Evolutionary conservation across 805 yeast species (phyloP).

Genomic region (Kazachstania bromeliacearum): DNA sequence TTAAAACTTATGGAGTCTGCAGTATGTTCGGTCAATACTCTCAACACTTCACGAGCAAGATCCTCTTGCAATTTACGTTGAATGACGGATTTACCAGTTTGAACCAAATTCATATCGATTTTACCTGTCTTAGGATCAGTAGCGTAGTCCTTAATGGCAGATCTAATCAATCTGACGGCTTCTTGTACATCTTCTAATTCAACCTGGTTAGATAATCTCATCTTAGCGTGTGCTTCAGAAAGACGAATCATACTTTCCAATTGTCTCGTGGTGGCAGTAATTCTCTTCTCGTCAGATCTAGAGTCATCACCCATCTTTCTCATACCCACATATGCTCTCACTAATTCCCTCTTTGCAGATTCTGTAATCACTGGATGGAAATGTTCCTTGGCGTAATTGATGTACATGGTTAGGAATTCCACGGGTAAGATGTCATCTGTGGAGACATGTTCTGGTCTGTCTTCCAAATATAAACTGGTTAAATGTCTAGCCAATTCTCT

Average conservation of each 20-base stretch:
- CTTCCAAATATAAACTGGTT: constrained; percentile 87
- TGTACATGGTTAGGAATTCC: constrained; percentile 78
- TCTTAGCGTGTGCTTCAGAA: constrained; percentile 94
- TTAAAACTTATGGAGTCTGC: constrained; percentile 46
- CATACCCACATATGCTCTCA: constrained; percentile 85
- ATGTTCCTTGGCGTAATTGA: constrained; percentile 88
- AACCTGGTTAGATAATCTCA: constrained; percentile 70
- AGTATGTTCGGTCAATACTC: constrained; percentile 40
- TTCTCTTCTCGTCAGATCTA: constrained; percentile 74
- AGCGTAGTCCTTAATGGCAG: constrained; percentile 96
- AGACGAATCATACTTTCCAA: constrained; percentile 91
- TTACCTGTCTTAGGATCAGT: constrained; percentile 96
- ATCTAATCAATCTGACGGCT: constrained; percentile 83
- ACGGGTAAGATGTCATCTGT: constrained; percentile 65
- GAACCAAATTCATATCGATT: constrained; percentile 94
- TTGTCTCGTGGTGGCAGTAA: constrained; percentile 97
- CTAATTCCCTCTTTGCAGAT: constrained; percentile 77
- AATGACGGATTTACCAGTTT: constrained; percentile 87
- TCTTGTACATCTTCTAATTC: constrained; percentile 78
- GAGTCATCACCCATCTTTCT: constrained; percentile 89
- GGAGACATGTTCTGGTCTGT: constrained; percentile 65
- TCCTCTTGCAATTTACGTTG: constrained; percentile 74
- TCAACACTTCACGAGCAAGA: constrained; percentile 50
- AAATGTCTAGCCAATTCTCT: constrained; percentile 82
- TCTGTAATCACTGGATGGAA: constrained; percentile 69